Evolutionary conservation across 257 asterid species (phyloP), one percentile per base, ranked within the genome.

Genomic region (Anisodus tanguticus): DNA sequence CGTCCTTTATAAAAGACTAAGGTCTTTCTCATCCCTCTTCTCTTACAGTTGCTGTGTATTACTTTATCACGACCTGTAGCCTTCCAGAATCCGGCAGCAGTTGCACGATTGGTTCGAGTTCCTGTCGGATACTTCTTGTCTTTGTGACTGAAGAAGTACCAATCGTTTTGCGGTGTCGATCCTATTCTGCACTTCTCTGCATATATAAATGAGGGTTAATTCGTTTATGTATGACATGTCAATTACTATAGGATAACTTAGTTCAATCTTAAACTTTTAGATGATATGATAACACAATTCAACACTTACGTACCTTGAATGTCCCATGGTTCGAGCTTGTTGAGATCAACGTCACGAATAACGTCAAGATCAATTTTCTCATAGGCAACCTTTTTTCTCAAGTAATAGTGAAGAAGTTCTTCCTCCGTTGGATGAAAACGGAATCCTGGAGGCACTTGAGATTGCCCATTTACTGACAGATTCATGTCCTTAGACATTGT

Each of bases 251-350:
- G 13, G 60, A 55, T 55, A 49, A 49, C 54, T 49, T 49, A 49
- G 54, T 49, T 45, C 7, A 45, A 45, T 8, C 0, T 1, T 2
- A 47, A 47, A 6, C 9, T 47, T 47, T 49, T 49, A 49, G 11
- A 49, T 49, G 55, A 8, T 1, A 49, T 49, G 11, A 49, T 8
- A 0, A 47, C 55, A 49, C 3, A 49, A 55, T 55, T 55, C 6
- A 58, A 58, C 9, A 49, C 5, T 11, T 66, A 8, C 5, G 41
- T 67, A 91, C 98, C 98, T 93, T 92, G 98, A 87, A 95, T 95
- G 37, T 95, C 98, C 98, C 98, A 95, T 4, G 98, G 98, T 88
- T 95, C 98, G 84, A 95, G 98, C 83, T 95, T 95, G 90, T 93
- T 95, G 71, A 95, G 98, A 85, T 95, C 98, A 47, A 95, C 97